phyloP scores from a whole-genome alignment of 805 yeast species.

The Metschnikowia gruessii region DNA sequence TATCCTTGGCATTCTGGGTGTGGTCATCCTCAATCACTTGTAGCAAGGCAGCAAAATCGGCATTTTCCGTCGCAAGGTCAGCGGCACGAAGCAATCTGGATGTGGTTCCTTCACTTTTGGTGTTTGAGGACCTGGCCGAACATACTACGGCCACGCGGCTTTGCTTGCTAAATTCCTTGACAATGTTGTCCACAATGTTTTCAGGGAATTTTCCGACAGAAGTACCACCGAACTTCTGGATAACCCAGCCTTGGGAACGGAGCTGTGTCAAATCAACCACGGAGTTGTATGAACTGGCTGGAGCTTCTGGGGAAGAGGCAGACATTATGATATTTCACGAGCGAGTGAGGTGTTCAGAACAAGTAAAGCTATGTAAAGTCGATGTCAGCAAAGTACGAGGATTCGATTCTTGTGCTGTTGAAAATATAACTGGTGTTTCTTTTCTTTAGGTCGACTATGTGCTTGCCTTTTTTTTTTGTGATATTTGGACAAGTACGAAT shows the following conservation, averaged over 20 bases:
- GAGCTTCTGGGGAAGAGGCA: constrained; percentile 20
- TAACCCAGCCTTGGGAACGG: constrained; percentile 35
- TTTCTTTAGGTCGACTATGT: background rate
- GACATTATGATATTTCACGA: constrained; percentile 8
- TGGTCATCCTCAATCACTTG: constrained; percentile 78
- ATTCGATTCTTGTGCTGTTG: background rate
- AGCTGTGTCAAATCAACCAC: constrained; percentile 36
- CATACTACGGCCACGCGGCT: constrained; percentile 90
- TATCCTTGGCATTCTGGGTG: constrained; percentile 60
- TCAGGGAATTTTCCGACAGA: constrained; percentile 93
- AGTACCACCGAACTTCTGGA: constrained; percentile 97
- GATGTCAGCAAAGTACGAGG: too few species aligned
- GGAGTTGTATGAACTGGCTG: constrained; percentile 37
- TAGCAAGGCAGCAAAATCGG: constrained; percentile 56
- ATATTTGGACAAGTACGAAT: too few species aligned
- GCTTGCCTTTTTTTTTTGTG: too few species aligned
- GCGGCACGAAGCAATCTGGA: constrained; percentile 83
- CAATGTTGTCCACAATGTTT: constrained; percentile 80
- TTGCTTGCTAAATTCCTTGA: constrained; percentile 57
- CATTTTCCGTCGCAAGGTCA: constrained; percentile 63
- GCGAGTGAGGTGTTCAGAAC: background rate
- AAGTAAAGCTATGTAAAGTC: background rate
- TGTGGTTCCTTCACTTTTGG: constrained; percentile 95
- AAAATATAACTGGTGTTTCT: background rate
- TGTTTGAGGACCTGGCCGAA: constrained; percentile 87